Base-by-base conservation (phyloP, 768 basidiomycete species). In the Gelatoporia subvermispora region DNA sequence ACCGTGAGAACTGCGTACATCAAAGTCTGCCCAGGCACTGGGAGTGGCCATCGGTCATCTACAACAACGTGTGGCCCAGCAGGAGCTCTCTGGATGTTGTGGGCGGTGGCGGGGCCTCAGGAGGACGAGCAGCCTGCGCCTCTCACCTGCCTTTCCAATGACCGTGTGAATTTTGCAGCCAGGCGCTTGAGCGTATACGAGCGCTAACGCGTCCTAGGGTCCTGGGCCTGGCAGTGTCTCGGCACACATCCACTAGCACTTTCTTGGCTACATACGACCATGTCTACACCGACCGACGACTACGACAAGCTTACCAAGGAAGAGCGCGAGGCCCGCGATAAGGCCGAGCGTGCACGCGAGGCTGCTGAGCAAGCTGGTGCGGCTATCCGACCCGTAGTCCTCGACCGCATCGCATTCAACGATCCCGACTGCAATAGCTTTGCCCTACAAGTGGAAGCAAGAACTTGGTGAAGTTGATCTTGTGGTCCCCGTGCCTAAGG, bases 381-480 rank as follows among this genome's bases (percentile, higher is more conserved):
- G 55, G 50, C 51, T 49, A 50, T 52, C 50, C 43, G 28, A 31
- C 28, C 13, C 28, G 13, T 31, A 31, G 28, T 31, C 55, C 55
- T 56, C 18, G 45, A 57, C 47, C 48, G 53, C 52, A 46, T 48
- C 47, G 42, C 47, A 48, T 25, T 41, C 38, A 53, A 28, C 40
- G 48, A 45, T 42, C 43, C n/a, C n/a, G 38, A 38, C 48, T 47
- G 49, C 53, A 45, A 47, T 58, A 93, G 91, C 82, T 16, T 72
- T 99, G 53, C 96, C 96, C 4, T 98, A 95, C 67, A 72, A 67
- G 47, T 99, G 96, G 96, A 83, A 69, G 41, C 96, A 99, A 63
- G 83, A 93, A 58, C 75, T 99, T 7, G 81, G 79, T 13, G 93
- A 96, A 46, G 78, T 96, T 18, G 89, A 95, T 53, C 69, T 99